phyloP scores from a whole-genome alignment of 2,329 filamentous ascomycete genomes.

The Xylariaceae sp. region DNA sequence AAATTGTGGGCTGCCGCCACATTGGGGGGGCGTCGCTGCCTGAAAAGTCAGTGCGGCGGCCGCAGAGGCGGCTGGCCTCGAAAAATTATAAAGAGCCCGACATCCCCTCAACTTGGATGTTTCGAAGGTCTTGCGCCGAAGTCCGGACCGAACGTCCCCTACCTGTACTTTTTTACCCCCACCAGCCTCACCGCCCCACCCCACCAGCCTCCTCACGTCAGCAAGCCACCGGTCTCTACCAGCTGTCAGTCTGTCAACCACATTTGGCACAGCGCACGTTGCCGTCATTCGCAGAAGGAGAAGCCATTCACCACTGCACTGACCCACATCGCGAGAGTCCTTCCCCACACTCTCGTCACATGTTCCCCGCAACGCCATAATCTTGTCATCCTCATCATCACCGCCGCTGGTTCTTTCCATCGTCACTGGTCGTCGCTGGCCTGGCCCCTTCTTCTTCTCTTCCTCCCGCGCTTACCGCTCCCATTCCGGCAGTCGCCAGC shows the following conservation, averaged over 20 bases:
- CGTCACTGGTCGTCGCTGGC: too few species aligned
- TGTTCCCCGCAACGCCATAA: too few species aligned
- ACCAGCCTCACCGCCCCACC: slow-evolving; percentile 16
- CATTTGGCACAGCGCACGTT: slow-evolving; percentile 16
- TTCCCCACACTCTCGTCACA: too few species aligned
- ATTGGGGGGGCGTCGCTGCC: slow-evolving; percentile 22
- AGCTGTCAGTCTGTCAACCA: slow-evolving; percentile 19
- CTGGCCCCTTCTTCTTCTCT: too few species aligned
- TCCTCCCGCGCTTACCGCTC: background rate
- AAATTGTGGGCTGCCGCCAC: slow-evolving; percentile 25
- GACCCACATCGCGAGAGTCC: too few species aligned
- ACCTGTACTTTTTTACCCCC: slow-evolving; percentile 19
- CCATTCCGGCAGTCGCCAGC: slow-evolving; percentile 2
- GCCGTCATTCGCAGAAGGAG: slow-evolving; percentile 2
- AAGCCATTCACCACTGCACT: too few species aligned
- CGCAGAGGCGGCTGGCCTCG: slow-evolving; percentile 18
- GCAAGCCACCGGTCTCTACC: slow-evolving; percentile 8
- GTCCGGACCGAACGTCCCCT: slow-evolving; percentile 45
- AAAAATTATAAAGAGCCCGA: slow-evolving; percentile 51
- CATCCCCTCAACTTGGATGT: slow-evolving; percentile 45
- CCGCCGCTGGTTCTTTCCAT: too few species aligned
- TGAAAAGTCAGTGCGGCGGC: slow-evolving; percentile 19
- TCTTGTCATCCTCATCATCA: too few species aligned
- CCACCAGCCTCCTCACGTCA: slow-evolving; percentile 14
- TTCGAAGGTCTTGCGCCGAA: slow-evolving; percentile 46